Percentiles rank a stretch among this genome's conserved stretches.
phyloP scores from a whole-genome alignment of 768 basidiomycete genomes.

The Ramaria sp. region DNA sequence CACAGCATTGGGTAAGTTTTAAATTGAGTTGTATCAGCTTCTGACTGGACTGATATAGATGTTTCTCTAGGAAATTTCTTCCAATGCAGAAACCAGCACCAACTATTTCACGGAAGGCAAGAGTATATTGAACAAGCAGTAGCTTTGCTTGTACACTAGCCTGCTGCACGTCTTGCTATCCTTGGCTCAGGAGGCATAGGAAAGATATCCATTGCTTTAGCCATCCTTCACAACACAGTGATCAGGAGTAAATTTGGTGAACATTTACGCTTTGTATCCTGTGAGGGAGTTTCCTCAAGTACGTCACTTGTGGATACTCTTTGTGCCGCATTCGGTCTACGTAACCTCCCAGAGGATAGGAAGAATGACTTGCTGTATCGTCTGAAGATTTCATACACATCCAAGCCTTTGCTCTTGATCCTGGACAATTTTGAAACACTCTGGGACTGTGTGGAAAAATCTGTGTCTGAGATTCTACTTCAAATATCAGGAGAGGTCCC shows the following conservation, averaged over 20 bases:
- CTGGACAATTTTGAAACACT: conserved; percentile 33
- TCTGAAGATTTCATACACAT: background rate
- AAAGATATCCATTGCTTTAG: conserved; percentile 27
- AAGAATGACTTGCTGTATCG: conserved; percentile 15
- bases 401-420: conserved; percentile 21
- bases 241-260: conserved; percentile 17
- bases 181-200: conserved; percentile 27
- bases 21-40: too few relatives aligned
- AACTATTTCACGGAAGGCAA: background rate
- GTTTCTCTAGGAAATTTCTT: too few relatives aligned
- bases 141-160: too few relatives aligned
- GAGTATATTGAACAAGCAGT: background rate
- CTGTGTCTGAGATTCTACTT: conserved; percentile 18
- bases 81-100: too few relatives aligned
- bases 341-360: conserved; percentile 13
- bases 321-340: conserved; percentile 16
- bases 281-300: conserved; percentile 21
- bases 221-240: conserved; percentile 19
- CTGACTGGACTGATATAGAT: too few relatives aligned
- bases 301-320: conserved; percentile 19
- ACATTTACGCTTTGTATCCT: conserved; percentile 24
- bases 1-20: too few relatives aligned
- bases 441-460: conserved; percentile 18
- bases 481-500: conserved; percentile 16
- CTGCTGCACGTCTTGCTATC: conserved; percentile 11